Conservation (phyloP, 345 rosid genomes). For the Populus davidiana region DNA sequence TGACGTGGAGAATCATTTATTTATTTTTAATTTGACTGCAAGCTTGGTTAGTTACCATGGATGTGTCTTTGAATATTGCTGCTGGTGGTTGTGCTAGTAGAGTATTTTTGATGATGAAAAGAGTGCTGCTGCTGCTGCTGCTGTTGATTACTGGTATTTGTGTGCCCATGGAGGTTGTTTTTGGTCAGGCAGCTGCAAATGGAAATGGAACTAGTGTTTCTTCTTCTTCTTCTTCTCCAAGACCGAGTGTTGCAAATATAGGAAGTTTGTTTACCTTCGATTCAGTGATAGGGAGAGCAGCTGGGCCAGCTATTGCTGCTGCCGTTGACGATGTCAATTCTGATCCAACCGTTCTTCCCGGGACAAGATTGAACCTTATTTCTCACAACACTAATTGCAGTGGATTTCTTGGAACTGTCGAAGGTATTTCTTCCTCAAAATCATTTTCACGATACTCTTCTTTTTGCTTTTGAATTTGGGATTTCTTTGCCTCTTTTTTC, state of each 20-base stretch:
- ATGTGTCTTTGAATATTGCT: background rate
- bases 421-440: slow-evolving; percentile 46
- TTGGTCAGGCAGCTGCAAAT: slow-evolving; percentile 21
- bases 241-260: slow-evolving; percentile 49
- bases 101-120: slow-evolving; percentile 7
- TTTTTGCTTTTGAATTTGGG: background rate
- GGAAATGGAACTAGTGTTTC: slow-evolving; percentile 35
- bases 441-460: background rate
- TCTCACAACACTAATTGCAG: slow-evolving; percentile 74
- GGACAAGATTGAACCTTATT: slow-evolving; percentile 43
- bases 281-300: slow-evolving; percentile 80
- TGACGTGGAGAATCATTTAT: background rate
- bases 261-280: slow-evolving; percentile 69
- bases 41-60: background rate
- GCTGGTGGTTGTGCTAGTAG: background rate
- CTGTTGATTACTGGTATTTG: slow-evolving; percentile 33
- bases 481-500: background rate
- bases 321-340: slow-evolving; percentile 72
- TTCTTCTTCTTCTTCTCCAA: slow-evolving; percentile 31
- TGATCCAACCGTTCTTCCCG: slow-evolving; percentile 52
- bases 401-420: slow-evolving; percentile 74
- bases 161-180: slow-evolving; percentile 35
- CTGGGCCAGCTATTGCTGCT: slow-evolving; percentile 50
- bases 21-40: background rate
- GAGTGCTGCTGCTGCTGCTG: slow-evolving; percentile 16